Base-by-base conservation (phyloP, 192 early-diverging fungal species). In the Fimicolochytrium jonesii region DNA sequence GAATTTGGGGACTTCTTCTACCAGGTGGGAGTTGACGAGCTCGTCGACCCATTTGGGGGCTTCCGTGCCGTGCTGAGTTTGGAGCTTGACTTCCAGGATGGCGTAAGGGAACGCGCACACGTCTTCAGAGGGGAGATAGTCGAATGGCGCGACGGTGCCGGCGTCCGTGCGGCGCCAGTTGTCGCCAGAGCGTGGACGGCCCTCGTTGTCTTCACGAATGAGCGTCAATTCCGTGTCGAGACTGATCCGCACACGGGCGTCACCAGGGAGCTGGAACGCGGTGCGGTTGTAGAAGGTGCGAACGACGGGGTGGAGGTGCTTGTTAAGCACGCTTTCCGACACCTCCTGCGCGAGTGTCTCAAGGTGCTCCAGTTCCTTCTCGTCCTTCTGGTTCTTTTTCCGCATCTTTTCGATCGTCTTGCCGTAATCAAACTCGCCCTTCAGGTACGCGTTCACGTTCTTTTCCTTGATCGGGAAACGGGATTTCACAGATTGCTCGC, bases 221-320 rank as follows among this genome's bases (percentile, higher is more conserved):
- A 97, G 91, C 47, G 89, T 88, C 42, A 99, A 75, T 63, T 99
- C 92, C 0, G 94, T 94, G 72, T 99, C 97, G 3, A 99, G 77
- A 20, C 92, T 93, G 22, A 99, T 87, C 39, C 97, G 86, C 46
- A 97, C 88, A 20, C 89, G 81, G 7, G 91, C 84, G 76, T 99
- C 95, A 22, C 91, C 94, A 4, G 97, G 97, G 23, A 97, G 77
- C 72, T 99, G 97, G 79, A 99, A 99, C 7, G 97, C 95, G 11
- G 93, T 96, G 56, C 97, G 88, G 73, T 96, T 95, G 78, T 97
- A 97, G 61, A 93, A 91, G 0, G 93, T 90, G 45, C 96, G 83
- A 63, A 95, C 72, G 4, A 90, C 79, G 51, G 86, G 88, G 55
- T 75, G 79, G 50, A 91, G 74, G 15, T 77, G 73, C 75, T 86